Percentiles rank a stretch among this genome's conserved stretches.
Evolutionary conservation across 192 early-diverging fungal species (phyloP).

Genomic region (Phycomyces blakesleeanus): DNA sequence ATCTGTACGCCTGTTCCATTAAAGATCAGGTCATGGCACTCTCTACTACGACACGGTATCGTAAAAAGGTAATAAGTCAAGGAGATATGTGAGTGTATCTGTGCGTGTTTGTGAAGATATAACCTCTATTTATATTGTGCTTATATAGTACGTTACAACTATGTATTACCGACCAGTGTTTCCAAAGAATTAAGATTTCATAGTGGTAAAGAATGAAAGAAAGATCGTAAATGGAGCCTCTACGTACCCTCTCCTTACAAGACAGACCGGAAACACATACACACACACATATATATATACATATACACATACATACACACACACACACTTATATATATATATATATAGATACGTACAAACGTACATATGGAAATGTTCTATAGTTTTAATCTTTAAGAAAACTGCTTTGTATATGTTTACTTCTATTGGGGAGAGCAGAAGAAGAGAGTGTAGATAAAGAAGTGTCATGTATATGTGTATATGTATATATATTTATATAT

Average conservation of each 20-base stretch:
- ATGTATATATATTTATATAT: not conserved
- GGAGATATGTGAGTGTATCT: too few species aligned
- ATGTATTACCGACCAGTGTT: conserved; percentile 42
- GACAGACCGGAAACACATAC: not conserved
- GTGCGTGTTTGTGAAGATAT: not conserved
- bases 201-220: not conserved
- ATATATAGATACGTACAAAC: too few species aligned
- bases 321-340: too few species aligned
- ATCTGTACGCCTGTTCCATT: conserved; percentile 94
- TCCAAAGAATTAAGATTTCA: not conserved
- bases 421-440: too few species aligned
- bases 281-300: not conserved
- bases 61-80: conserved; percentile 68
- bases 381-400: too few species aligned
- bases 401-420: too few species aligned
- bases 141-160: conserved; percentile 40
- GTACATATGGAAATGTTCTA: too few species aligned
- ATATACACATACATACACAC: too few species aligned
- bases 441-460: too few species aligned
- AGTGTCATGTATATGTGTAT: too few species aligned
- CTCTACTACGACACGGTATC: conserved; percentile 84
- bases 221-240: too few species aligned
- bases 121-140: conserved; percentile 2
- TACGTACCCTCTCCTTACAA: too few species aligned
- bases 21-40: conserved; percentile 95